Percentiles rank a stretch among this genome's conserved stretches.
These are phyloP conservation scores for Trypanosoma avium DNA, from an alignment of 208 protist genomes.

Conservation along the genomic window DNA sequence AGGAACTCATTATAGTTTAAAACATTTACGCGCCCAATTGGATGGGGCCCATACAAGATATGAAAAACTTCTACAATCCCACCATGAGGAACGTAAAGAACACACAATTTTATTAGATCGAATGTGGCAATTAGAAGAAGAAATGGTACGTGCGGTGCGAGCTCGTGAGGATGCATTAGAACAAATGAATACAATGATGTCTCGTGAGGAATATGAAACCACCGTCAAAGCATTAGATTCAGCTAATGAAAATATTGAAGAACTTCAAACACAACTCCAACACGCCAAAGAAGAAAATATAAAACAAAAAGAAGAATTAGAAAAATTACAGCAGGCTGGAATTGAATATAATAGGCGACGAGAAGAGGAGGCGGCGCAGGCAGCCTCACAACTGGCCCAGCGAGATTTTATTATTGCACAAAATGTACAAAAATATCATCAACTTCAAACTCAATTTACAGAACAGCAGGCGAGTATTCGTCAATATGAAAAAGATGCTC, in stretches of 20 bases:
- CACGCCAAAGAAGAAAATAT: constrained; percentile 6
- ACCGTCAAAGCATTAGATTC: constrained; percentile 38
- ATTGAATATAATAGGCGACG: constrained; percentile 4
- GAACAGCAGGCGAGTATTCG: constrained; percentile 3
- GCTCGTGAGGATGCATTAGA: constrained; percentile 24
- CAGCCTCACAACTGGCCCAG: constrained; percentile 5
- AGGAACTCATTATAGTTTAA: constrained; percentile 16
- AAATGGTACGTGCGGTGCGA: constrained; percentile 40
- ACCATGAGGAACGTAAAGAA: constrained; percentile 53
- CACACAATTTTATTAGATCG: constrained; percentile 63
- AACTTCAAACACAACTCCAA: constrained; percentile 36
- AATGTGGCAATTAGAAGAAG: constrained; percentile 68
- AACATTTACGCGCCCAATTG: constrained; percentile 41
- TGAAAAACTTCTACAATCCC: constrained; percentile 35
- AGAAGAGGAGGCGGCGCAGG: constrained; percentile 1
- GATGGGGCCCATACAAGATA: constrained; percentile 39
- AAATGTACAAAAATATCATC: constrained; percentile 10
- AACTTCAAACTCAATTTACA: not conserved
- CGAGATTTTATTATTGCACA: constrained; percentile 24
- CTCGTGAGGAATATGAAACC: constrained; percentile 43
- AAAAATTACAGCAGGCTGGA: not conserved
- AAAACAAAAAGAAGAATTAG: constrained; percentile 2
- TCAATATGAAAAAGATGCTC: constrained; percentile 1
- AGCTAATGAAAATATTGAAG: constrained; percentile 19
- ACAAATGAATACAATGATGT: constrained; percentile 43